These are phyloP conservation scores for Pseudogymnoascus sp. DNA, from an alignment of 2,329 filamentous ascomycete genomes.

Conservation along the genomic window DNA sequence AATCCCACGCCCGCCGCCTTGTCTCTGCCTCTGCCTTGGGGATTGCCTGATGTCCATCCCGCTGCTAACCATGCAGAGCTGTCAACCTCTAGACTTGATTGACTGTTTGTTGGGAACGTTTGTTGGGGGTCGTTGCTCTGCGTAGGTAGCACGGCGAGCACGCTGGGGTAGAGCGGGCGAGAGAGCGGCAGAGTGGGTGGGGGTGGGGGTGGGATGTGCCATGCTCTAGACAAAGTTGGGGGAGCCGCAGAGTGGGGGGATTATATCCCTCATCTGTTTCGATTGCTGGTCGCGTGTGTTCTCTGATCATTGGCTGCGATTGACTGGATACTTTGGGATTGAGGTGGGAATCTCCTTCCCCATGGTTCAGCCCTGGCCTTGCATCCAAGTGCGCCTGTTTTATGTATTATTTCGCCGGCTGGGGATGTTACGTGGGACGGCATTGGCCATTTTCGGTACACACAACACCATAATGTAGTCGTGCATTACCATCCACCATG, in stretches of 20 bases:
- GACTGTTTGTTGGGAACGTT: not conserved
- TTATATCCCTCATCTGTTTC: not conserved
- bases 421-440: not conserved
- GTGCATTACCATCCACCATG: not conserved
- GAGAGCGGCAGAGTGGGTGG: not conserved
- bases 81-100: not conserved
- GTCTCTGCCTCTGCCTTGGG: not conserved
- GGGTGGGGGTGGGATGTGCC: not conserved
- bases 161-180: not conserved
- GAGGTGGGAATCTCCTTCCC: not conserved
- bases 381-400: not conserved
- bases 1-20: not conserved
- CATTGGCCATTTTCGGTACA: not conserved
- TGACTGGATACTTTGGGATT: not conserved
- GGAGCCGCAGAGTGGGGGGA: not conserved
- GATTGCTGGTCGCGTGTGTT: not conserved
- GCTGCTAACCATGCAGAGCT: not conserved
- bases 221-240: not conserved
- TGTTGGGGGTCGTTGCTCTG: not conserved
- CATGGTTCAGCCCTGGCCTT: not conserved
- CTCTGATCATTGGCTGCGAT: not conserved
- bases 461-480: not conserved
- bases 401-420: not conserved
- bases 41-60: not conserved
- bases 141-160: not conserved